Evolutionary conservation across 352 stramenopile genomes (phyloP).

Genomic region (Phytophthora europaea): DNA sequence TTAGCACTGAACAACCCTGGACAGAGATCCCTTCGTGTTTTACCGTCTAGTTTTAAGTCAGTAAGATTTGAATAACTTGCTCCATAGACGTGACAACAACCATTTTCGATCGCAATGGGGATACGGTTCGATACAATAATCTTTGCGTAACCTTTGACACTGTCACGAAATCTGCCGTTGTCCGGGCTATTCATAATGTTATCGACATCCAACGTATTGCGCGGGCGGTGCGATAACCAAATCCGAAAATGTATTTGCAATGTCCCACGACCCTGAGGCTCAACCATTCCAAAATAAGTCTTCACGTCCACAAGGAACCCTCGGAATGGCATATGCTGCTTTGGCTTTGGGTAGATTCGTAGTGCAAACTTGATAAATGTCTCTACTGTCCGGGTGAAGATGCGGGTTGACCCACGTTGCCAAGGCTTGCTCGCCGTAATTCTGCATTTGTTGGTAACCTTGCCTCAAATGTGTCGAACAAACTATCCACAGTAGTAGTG

Average conservation of each 20-base stretch:
- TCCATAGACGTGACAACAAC: neutral
- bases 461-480: slow-evolving; percentile 8
- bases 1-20: neutral
- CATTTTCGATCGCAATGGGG: neutral
- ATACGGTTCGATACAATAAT: neutral
- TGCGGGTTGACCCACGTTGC: slow-evolving; percentile 7
- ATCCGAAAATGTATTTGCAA: slow-evolving; percentile 24
- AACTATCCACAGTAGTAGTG: slow-evolving; percentile 9
- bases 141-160: neutral
- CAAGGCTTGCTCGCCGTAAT: neutral
- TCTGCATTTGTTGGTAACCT: slow-evolving; percentile 12
- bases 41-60: neutral
- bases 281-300: slow-evolving; percentile 18
- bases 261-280: slow-evolving; percentile 10
- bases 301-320: slow-evolving; percentile 7
- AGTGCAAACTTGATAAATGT: slow-evolving; percentile 11
- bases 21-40: neutral
- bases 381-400: slow-evolving; percentile 21
- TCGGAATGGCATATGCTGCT: slow-evolving; percentile 1
- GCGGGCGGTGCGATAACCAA: neutral
- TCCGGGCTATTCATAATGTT: neutral
- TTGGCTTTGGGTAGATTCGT: slow-evolving; percentile 5
- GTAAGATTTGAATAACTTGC: neutral
- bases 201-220: neutral
- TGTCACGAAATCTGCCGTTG: neutral